These are phyloP conservation scores for Kwoniella dejecticola DNA, from an alignment of 768 basidiomycete genomes.

Conservation along the genomic window DNA sequence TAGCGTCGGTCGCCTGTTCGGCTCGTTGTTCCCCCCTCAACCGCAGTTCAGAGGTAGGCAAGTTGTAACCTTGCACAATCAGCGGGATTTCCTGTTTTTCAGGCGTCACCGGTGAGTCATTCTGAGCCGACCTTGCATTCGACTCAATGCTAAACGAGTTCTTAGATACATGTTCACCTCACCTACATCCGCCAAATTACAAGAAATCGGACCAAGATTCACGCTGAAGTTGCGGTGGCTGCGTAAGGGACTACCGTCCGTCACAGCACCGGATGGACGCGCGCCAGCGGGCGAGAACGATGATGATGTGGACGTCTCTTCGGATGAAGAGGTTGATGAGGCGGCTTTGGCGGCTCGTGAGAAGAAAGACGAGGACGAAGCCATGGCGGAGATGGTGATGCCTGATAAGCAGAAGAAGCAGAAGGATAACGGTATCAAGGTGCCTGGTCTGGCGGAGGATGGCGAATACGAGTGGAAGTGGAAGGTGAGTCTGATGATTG, in stretches of 20 bases:
- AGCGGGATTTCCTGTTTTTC: slow-evolving; percentile 97
- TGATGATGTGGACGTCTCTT: slow-evolving; percentile 42
- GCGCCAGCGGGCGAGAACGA: slow-evolving; percentile 46
- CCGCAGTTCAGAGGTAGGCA: slow-evolving; percentile 95
- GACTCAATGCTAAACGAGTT: neutral
- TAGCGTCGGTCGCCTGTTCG: slow-evolving; percentile 90
- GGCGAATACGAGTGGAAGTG: slow-evolving; percentile 56
- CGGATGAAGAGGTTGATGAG: slow-evolving; percentile 29
- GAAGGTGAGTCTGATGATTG: slow-evolving; percentile 45
- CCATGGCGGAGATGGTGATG: slow-evolving; percentile 48
- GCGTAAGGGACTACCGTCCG: slow-evolving; percentile 82
- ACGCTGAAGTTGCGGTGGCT: slow-evolving; percentile 90
- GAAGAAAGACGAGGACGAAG: slow-evolving; percentile 46
- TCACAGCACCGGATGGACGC: slow-evolving; percentile 58
- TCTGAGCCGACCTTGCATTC: neutral
- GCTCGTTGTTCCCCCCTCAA: slow-evolving; percentile 90
- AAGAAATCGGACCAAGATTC: slow-evolving; percentile 97
- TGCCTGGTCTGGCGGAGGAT: slow-evolving; percentile 52
- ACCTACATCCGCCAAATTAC: slow-evolving; percentile 83
- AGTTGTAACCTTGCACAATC: slow-evolving; percentile 95
- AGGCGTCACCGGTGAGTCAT: slow-evolving; percentile 78
- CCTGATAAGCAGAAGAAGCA: slow-evolving; percentile 35
- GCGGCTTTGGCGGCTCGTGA: slow-evolving; percentile 29
- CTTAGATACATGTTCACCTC: slow-evolving; percentile 91
- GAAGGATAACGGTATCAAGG: slow-evolving; percentile 30